Conservation (phyloP, 1,284 basidiomycete genomes). For the Moniliophthora roreri region DNA sequence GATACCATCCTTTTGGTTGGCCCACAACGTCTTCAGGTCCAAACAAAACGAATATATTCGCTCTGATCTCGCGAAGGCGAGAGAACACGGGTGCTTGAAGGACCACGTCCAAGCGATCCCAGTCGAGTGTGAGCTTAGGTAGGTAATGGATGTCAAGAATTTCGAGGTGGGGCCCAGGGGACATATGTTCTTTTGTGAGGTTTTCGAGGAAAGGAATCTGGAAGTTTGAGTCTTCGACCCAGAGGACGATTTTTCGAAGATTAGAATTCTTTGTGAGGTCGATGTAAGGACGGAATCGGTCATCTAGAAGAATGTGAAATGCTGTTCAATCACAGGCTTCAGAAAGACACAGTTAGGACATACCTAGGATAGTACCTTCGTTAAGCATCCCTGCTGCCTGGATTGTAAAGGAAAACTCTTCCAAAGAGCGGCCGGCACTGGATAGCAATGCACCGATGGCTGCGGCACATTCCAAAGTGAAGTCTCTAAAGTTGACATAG, state of each 20-base stretch:
- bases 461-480: neutral
- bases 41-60: neutral
- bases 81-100: neutral
- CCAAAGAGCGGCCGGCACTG: neutral
- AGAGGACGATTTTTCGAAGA: neutral
- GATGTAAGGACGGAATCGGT: neutral
- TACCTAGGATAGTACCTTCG: neutral
- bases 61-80: neutral
- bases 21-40: neutral
- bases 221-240: neutral
- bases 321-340: too few species aligned
- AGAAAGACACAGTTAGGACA: neutral
- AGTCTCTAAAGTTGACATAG: neutral
- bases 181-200: neutral
- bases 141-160: neutral
- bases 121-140: neutral
- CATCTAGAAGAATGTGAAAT: neutral
- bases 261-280: conserved; percentile 2
- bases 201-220: neutral
- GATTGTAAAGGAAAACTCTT: neutral
- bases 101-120: neutral
- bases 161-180: neutral
- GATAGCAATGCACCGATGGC: neutral
- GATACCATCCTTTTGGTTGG: conserved; percentile 3
- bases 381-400: neutral